Conservation (phyloP, 306 rosid genomes). For the Quercus robur region DNA sequence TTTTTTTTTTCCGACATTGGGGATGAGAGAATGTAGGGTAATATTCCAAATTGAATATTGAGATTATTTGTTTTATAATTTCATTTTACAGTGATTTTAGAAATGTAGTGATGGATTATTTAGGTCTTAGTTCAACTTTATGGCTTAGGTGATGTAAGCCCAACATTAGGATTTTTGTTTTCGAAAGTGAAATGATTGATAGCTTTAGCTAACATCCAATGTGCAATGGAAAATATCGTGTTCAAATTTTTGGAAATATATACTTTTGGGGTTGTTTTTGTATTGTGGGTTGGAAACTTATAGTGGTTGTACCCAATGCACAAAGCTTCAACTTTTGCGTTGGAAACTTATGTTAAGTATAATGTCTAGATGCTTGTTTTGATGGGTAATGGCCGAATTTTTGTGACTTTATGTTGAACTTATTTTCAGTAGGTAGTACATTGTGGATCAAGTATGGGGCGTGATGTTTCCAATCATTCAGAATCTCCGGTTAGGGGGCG, state of each 20-base stretch:
- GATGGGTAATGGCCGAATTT: too few species aligned
- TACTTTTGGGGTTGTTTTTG: not conserved
- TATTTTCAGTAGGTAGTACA: not conserved
- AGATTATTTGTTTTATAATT: not conserved
- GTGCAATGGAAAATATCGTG: not conserved
- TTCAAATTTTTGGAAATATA: not conserved
- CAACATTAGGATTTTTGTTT: not conserved
- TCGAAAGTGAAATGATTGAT: not conserved
- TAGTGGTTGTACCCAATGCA: too few species aligned
- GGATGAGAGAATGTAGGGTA: not conserved
- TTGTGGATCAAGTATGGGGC: conserved; percentile 23
- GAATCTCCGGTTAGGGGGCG: conserved; percentile 19
- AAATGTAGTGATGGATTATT: not conserved
- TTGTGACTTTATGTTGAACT: not conserved
- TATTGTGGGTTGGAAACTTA: too few species aligned
- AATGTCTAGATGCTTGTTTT: too few species aligned
- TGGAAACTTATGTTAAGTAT: too few species aligned
- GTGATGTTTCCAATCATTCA: conserved; percentile 1
- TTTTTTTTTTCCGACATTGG: not conserved
- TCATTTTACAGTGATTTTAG: not conserved
- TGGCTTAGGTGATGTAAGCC: not conserved
- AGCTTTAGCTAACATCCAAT: not conserved
- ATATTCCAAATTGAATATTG: not conserved
- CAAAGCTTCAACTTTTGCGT: too few species aligned
- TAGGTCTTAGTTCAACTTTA: not conserved